phyloP scores from a whole-genome alignment of 768 basidiomycete species.

The Psilocybe tampanensis region DNA sequence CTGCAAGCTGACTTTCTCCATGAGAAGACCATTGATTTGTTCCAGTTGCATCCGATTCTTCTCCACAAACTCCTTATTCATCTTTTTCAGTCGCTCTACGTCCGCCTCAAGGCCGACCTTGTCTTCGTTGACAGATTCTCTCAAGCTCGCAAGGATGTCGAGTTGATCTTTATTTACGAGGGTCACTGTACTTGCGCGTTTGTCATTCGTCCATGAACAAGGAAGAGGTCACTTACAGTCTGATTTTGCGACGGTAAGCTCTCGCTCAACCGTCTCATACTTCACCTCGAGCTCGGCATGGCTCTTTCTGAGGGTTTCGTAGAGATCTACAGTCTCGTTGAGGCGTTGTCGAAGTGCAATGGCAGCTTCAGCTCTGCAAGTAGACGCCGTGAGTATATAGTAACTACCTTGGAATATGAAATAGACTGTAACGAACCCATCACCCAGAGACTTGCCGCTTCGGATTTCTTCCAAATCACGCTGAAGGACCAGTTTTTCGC shows the following conservation, averaged over 20 bases:
- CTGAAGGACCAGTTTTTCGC: constrained; percentile 80
- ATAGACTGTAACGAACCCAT: constrained; percentile 59
- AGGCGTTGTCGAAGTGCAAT: constrained; percentile 87
- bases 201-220: background rate
- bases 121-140: constrained; percentile 89
- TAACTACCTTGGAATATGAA: constrained; percentile 4
- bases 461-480: constrained; percentile 87
- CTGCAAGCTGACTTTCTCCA: constrained; percentile 92
- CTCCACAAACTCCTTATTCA: constrained; percentile 72
- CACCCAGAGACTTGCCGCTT: constrained; percentile 80
- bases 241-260: constrained; percentile 83
- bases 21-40: constrained; percentile 79
- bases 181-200: constrained; percentile 56
- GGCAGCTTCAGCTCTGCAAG: constrained; percentile 73
- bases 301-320: constrained; percentile 69
- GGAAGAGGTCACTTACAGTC: constrained; percentile 61
- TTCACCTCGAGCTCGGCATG: constrained; percentile 74
- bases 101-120: constrained; percentile 76
- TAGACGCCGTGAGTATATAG: background rate
- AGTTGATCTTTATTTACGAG: constrained; percentile 93
- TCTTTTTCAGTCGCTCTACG: constrained; percentile 59
- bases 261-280: constrained; percentile 59
- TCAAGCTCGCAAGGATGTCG: constrained; percentile 82
- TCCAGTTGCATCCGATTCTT: constrained; percentile 92
- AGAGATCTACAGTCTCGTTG: constrained; percentile 84